Base-by-base conservation (phyloP, 129 eudicot genomes). In the Flaveria linearis region DNA sequence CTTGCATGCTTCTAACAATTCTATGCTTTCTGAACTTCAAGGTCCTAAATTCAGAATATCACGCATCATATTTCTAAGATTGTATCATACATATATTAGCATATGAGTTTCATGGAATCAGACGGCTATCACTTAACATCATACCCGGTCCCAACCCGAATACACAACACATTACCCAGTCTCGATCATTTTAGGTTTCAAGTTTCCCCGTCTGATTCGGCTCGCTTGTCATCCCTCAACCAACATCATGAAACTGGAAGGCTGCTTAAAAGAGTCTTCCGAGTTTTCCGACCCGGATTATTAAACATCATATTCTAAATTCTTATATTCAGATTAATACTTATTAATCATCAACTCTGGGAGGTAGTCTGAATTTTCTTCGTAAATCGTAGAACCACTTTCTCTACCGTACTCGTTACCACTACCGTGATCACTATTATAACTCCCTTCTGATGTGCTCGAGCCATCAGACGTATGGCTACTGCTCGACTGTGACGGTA, bases 321-420 rank as follows among this genome's bases (percentile, higher is more conserved):
- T 9, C 69, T 74, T 43, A 80, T 17, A 53, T 72, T 9, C 69
- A 63, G 6, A 30, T 63, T 14, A 30, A 28, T 30, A 43, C 69
- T 63, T 63, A 30, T 63, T 63, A 7, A 43, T 63, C n/a, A 63
- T 30, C 43, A 63, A 15, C 69, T 63, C 43, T 14, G 9, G 82
- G 62, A 85, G 66, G 77, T 89, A 92, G 49, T 91, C 97, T 14
- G 97, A 88, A 74, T 81, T 85, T 63, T 88, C 97, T 67, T 86
- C 95, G 15, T 78, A 84, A 47, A 76, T 83, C 55, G 78, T 46
- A 74, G 57, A 83, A 76, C 81, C 61, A 69, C 68, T 50, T 68
- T 76, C 87, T 46, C 65, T 85, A 43, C 76, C 42, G 64, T 87
- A 87, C 68, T 91, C 97, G 17, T 85, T 85, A 10, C 91, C 90